Conservation (phyloP, 352 stramenopile genomes). For the Phytophthora colocasiae region DNA sequence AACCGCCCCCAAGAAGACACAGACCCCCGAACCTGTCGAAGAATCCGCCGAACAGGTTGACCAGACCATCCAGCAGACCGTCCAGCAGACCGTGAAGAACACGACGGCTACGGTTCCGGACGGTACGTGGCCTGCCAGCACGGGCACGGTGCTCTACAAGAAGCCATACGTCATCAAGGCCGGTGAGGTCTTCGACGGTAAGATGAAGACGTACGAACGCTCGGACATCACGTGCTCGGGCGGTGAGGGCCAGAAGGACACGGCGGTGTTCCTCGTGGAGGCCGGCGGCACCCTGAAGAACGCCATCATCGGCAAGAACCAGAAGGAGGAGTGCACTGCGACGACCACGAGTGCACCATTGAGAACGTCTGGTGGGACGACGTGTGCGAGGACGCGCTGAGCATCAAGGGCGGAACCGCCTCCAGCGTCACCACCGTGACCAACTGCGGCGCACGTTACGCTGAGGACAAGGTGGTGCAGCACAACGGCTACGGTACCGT, state of each 20-base stretch:
- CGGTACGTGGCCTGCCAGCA: not conserved
- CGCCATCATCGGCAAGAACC: slow-evolving; percentile 1
- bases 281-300: not conserved
- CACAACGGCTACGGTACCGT: slow-evolving; percentile 5
- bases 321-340: not conserved
- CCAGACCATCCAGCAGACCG: too few relatives aligned
- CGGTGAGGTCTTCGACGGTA: not conserved
- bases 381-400: slow-evolving; percentile 3
- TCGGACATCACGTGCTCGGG: slow-evolving; percentile 1
- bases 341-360: slow-evolving; percentile 2
- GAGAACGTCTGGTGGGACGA: not conserved
- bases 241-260: not conserved
- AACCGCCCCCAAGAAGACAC: not conserved
- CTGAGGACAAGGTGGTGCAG: slow-evolving; percentile 48
- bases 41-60: not conserved
- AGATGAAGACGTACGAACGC: not conserved
- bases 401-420: slow-evolving; percentile 8
- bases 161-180: not conserved
- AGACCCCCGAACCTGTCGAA: slow-evolving; percentile 1
- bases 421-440: slow-evolving; percentile 32
- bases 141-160: not conserved
- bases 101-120: slow-evolving; percentile 4
- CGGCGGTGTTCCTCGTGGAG: not conserved
- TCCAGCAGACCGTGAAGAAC: not conserved
- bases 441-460: slow-evolving; percentile 41